Base-by-base conservation (phyloP, 305 asterid species). In the Fraxinus sp. region DNA sequence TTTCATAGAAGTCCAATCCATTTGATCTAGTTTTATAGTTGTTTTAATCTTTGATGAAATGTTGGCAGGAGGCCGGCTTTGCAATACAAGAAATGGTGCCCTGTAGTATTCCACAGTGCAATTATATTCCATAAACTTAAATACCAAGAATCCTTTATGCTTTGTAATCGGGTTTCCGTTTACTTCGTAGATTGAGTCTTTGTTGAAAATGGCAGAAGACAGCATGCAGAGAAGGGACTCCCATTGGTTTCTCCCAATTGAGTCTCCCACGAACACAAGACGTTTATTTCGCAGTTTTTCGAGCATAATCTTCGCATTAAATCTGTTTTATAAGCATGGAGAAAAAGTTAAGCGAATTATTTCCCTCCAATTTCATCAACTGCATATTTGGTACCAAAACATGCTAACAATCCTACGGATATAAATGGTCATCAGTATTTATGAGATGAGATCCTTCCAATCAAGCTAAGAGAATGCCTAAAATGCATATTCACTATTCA, bases 241-340 rank as follows among this genome's bases (percentile, higher is more conserved):
- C 99, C 99, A 95, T 85, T 95, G 99, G 92, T 95, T 95, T 91
- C 99, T 90, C 73, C 99, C 99, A 10, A 96, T 96, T 10, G 99
- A 96, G 84, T 96, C 99, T 43, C 99, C 99, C 5, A 90, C 98
- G 79, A 94, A 96, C 14, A 90, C 98, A 4, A 96, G 80, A n/a
- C 98, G 94, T 82, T 91, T 96, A 81, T 94, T 90, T 81, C 97
- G 90, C 75, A 96, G 83, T 75, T 90, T 96, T 39, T 96, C 97
- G 7, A 96, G 87, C 97, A 96, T 89, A 37, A 49, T 72, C 86
- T 86, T 93, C 6, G 94, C 95, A 85, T 93, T 88, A 82, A 94
- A 96, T 88, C 99, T 94, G 93, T 78, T 78, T 71, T 26, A 82
- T 52, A 46, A 16, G 71, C 0, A 5, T 7, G 35, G 30, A 35